Percentiles rank a stretch among this genome's conserved stretches.
Evolutionary conservation across 805 yeast genomes (phyloP).

Genomic region (Ogataea haglerorum): DNA sequence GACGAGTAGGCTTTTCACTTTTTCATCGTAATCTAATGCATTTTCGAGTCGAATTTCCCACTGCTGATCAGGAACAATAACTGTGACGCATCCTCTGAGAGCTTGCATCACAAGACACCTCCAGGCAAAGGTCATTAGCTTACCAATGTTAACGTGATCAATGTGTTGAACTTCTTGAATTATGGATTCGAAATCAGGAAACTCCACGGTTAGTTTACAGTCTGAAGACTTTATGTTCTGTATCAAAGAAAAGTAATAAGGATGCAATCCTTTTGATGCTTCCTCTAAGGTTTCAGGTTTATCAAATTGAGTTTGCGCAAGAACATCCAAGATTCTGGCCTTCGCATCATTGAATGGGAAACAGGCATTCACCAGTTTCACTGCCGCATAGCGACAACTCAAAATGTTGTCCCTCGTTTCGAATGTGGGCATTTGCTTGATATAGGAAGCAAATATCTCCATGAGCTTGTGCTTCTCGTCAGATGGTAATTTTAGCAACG

Average conservation of each 20-base stretch:
- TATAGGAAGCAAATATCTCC: conserved; percentile 22
- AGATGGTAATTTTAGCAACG: conserved; percentile 39
- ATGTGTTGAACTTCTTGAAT: conserved; percentile 32
- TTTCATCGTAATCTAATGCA: conserved; percentile 59
- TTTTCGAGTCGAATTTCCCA: conserved; percentile 71
- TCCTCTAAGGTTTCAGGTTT: conserved; percentile 77
- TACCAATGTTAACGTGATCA: conserved; percentile 19
- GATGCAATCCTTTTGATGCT: conserved; percentile 75
- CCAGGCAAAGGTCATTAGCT: conserved; percentile 51
- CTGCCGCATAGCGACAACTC: conserved; percentile 54
- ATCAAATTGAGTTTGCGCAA: conserved; percentile 53
- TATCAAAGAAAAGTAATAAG: conserved; percentile 66
- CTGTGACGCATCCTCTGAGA: conserved; percentile 46
- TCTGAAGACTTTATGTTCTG: conserved; percentile 28
- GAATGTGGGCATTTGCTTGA: conserved; percentile 23
- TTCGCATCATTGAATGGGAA: conserved; percentile 65
- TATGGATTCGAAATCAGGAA: conserved; percentile 54
- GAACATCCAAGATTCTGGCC: conserved; percentile 63
- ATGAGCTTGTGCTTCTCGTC: conserved; percentile 43
- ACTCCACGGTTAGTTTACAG: conserved; percentile 26
- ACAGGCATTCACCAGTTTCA: conserved; percentile 61
- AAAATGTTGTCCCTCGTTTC: conserved; percentile 34
- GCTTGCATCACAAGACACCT: conserved; percentile 67
- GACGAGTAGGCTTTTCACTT: conserved; percentile 37
- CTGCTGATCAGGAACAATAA: conserved; percentile 64